Evolutionary conservation across 768 basidiomycete species (phyloP).

Genomic region (Mycena crocata): DNA sequence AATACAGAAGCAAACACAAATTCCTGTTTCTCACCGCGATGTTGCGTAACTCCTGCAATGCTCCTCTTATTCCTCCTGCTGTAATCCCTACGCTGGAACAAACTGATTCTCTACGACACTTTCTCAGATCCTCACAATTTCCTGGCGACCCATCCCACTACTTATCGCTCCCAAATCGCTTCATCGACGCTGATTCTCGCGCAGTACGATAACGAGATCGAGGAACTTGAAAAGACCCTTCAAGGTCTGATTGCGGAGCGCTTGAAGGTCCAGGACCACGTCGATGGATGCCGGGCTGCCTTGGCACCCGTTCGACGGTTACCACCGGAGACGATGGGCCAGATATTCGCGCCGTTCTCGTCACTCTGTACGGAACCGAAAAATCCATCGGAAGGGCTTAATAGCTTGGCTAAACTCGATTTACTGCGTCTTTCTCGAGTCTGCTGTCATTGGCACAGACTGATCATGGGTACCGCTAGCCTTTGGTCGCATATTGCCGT

Average conservation of each 20-base stretch:
- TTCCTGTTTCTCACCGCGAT: background rate
- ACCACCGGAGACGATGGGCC: slow-evolving; percentile 1
- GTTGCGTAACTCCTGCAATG: background rate
- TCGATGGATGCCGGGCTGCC: background rate
- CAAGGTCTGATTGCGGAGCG: background rate
- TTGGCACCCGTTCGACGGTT: background rate
- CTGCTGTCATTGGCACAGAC: background rate
- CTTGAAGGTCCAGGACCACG: background rate
- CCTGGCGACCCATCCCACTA: background rate
- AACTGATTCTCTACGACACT: background rate
- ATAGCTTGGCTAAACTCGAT: background rate
- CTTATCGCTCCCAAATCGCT: background rate
- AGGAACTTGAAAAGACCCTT: background rate
- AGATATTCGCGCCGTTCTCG: background rate
- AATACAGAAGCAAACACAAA: no score
- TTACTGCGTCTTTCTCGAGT: background rate
- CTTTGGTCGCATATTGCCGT: background rate
- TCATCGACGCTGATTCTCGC: background rate
- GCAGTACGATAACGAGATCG: background rate
- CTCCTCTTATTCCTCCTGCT: background rate
- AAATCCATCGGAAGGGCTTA: background rate
- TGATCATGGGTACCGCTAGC: background rate
- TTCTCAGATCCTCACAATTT: background rate
- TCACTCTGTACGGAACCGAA: background rate
- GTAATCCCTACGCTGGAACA: background rate